These are phyloP conservation scores for Tetrahymena borealis DNA, from an alignment of 73 alveolate genomes.

Conservation along the genomic window DNA sequence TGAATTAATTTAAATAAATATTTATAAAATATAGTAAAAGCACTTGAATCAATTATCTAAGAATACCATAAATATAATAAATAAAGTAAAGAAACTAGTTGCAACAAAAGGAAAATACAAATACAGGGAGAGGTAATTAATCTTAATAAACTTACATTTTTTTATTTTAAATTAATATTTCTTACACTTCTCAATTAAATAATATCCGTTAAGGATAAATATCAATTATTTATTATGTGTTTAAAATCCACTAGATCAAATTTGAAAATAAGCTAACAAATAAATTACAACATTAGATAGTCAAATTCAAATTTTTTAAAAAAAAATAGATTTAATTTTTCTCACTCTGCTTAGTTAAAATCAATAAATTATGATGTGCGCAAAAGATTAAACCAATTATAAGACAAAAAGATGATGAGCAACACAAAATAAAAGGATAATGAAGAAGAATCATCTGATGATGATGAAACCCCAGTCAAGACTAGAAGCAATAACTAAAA, in stretches of 20 bases:
- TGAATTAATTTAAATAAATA: no score
- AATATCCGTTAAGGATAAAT: not conserved
- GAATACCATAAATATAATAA: not conserved
- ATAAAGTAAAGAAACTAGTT: not conserved
- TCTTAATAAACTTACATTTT: not conserved
- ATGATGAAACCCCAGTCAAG: slow-evolving; percentile 17
- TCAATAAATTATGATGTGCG: not conserved
- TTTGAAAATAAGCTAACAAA: slow-evolving; percentile 1
- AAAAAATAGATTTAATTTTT: slow-evolving; percentile 7
- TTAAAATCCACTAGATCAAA: slow-evolving; percentile 11
- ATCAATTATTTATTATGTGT: not conserved
- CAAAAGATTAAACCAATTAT: slow-evolving; percentile 3
- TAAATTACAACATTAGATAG: slow-evolving; percentile 12
- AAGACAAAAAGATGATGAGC: not conserved
- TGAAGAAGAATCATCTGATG: slow-evolving; percentile 22
- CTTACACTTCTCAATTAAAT: not conserved
- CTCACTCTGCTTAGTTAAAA: not conserved
- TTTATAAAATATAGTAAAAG: not conserved
- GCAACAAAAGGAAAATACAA: not conserved
- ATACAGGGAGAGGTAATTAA: not conserved
- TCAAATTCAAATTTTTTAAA: not conserved
- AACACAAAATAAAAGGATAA: slow-evolving; percentile 17
- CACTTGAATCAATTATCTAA: not conserved
- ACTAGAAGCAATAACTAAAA: slow-evolving; percentile 4
- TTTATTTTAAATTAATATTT: not conserved